Evolutionary conservation across 352 stramenopile genomes (phyloP), one percentile per base, ranked within the genome.

Genomic region (Phytopythium kandeliae): DNA sequence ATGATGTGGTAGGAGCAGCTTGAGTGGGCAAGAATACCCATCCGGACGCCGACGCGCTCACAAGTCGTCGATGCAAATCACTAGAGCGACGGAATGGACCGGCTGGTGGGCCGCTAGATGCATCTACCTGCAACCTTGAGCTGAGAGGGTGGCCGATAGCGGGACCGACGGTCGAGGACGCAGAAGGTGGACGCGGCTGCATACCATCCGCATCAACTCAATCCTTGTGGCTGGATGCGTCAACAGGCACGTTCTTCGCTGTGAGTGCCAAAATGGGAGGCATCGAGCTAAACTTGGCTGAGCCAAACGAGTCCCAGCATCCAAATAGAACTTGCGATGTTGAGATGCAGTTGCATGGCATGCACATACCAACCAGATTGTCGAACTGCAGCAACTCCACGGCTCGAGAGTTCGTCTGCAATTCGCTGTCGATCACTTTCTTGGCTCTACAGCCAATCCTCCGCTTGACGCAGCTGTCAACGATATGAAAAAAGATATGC

Each of bases 1-100:
- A 15, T 22, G 40, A 46, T 17, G 22, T 13, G 6, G 30, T n/a
- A 12, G 6, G 12, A 5, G 21, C 22, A 17, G 3, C 40, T 1
- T 19, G 19, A 5, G 6, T 31, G 0, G 40, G 11, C 4, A 52
- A 19, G 47, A 52, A 52, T 9, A 52, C 47, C 47, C 47, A 52
- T 15, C 44, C 11, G 21, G 16, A 34, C 33, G 41, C 47, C 2
- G 47, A 52, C 5, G 47, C 22, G 9, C 4, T 9, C 16, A 52
- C 47, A 30, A 34, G 47, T 17, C 47, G 47, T 22, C 24, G 47
- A 8, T 33, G 33, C 7, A 13, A 43, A 1, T 10, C 13, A 8
- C 28, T 30, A 7, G 31, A 33, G 28, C 16, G 34, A 31, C 2
- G 26, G 19, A 16, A 49, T 3, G 3, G 40, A 13, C 8, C 40